These are phyloP conservation scores for Scenedesmus sp. DNA, from an alignment of 163 green algal species.

Conservation along the genomic window DNA sequence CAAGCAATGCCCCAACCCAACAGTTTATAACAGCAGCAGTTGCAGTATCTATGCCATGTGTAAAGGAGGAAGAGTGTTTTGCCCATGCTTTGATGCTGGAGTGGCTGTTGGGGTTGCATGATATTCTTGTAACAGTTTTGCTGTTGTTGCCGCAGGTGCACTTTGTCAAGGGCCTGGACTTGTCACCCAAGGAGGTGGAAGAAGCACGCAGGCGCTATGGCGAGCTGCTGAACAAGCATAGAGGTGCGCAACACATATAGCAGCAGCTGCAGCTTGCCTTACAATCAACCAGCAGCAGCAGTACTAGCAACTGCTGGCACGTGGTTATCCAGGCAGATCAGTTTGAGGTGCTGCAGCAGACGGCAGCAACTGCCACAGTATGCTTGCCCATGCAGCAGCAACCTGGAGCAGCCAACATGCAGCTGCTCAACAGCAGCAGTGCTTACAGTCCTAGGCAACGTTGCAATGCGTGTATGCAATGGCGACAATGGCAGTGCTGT, in stretches of 20 bases:
- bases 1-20: no score
- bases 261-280: background rate
- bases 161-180: slow-evolving; percentile 89
- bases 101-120: background rate
- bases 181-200: slow-evolving; percentile 87
- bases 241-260: background rate
- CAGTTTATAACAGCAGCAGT: no score
- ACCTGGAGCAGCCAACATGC: background rate
- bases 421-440: background rate
- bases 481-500: background rate
- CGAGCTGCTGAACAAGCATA: slow-evolving; percentile 54
- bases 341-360: background rate
- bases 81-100: background rate
- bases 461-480: no score
- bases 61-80: no score
- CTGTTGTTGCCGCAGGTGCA: no score
- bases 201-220: slow-evolving; percentile 83
- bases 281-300: background rate
- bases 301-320: background rate
- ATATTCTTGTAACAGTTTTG: no score
- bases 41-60: no score
- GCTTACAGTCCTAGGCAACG: background rate
- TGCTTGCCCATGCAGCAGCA: background rate
- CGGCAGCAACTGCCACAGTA: background rate
- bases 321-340: background rate